Evolutionary conservation across 495 filamentous ascomycete species (phyloP), one percentile per base, ranked within the genome.

Genomic region (Aspergillus haitiensis): DNA sequence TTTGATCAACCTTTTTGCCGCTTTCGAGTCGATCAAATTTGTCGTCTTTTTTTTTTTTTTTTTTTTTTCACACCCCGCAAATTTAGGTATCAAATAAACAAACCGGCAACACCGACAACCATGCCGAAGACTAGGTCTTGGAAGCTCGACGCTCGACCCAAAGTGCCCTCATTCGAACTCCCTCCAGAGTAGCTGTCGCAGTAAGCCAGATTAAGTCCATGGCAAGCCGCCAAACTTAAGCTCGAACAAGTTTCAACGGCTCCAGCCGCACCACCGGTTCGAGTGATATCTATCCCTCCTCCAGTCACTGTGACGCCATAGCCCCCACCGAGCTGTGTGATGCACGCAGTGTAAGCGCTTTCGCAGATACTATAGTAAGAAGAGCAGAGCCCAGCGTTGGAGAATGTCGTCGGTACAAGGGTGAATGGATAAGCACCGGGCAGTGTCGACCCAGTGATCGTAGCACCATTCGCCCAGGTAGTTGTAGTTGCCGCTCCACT

Each of bases 181-280:
- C 53, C 72, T 3, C 67, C 69, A 9, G 65, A 73, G 67, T 76
- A 46, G 66, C 75, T 61, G n/a, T 68, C 70, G 64, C 86, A 89
- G 55, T 84, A 80, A 4, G 68, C 73, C 39, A 82, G 71, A 49
- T 81, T 77, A 32, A 88, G 60, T 13, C 82, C 82, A 64, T 84
- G 82, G 57, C 86, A 88, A 35, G 85, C 86, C 58, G 78, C 61
- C 13, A 68, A 63, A 52, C 84, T 88, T 57, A 89, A 71, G 61
- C 83, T 88, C 13, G 81, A 82, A 70, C 89, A 92, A 8, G 89
- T 84, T 15, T 83, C 82, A 5, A 78, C 80, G 7, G 87, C 87
- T 39, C 73, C 44, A 10, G 77, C 73, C 16, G 81, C 79, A 0
- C 84, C 88, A 42, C 81, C 79, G 21, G 88, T 80, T 1, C 87